Evolutionary conservation across 345 rosid species (phyloP).

Genomic region (Populus simonii): DNA sequence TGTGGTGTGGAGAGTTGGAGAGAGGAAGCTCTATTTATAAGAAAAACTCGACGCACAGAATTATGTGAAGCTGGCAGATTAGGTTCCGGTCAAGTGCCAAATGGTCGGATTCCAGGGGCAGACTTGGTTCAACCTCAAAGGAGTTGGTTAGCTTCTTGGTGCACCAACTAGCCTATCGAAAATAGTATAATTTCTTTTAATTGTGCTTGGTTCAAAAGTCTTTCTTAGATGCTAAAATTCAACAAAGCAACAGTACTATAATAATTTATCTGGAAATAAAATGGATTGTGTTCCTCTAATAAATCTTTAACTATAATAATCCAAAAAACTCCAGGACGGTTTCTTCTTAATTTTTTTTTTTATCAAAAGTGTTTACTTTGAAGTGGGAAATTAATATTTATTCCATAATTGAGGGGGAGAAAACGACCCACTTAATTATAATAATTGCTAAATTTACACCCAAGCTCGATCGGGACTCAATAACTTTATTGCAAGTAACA

Average conservation of each 20-base stretch:
- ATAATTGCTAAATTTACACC: not conserved
- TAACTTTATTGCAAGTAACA: not conserved
- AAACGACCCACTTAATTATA: not conserved
- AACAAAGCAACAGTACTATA: not conserved
- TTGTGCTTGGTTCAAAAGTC: constrained; percentile 6
- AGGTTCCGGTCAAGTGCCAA: not conserved
- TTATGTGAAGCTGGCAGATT: not conserved
- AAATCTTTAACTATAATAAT: not conserved
- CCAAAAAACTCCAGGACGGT: not conserved
- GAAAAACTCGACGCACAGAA: not conserved
- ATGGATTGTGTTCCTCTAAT: not conserved
- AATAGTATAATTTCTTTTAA: not conserved
- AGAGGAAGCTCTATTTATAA: constrained; percentile 7
- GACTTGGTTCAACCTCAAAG: not conserved
- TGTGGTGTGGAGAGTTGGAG: not conserved
- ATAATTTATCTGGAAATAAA: not conserved
- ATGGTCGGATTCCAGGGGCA: not conserved
- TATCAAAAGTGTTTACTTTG: not conserved
- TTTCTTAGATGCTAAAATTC: constrained; percentile 12
- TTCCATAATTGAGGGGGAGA: not conserved
- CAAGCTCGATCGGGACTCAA: not conserved
- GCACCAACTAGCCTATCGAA: constrained; percentile 18
- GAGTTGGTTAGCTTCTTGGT: constrained; percentile 17
- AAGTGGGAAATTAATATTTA: no score
- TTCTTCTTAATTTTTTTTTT: not conserved